Evolutionary conservation across 352 stramenopile species (phyloP), one percentile per base, ranked within the genome.

Genomic region (Thalassiosira delicatula): DNA sequence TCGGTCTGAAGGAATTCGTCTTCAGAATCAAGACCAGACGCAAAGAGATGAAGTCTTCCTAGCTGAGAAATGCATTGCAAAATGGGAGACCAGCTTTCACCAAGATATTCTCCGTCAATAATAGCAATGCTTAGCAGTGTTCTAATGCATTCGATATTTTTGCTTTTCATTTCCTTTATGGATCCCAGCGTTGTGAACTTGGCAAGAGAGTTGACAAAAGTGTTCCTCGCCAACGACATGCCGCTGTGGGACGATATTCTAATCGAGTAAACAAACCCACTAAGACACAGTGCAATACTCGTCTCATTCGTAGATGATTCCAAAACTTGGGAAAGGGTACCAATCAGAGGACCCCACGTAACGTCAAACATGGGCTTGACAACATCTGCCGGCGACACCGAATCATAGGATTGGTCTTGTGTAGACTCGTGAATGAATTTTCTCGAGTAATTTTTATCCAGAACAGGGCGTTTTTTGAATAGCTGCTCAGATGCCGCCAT

Each of bases 291-390:
- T 61, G 96, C 90, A 59, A 99, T 97, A 46, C 94, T 96, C 7
- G 95, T 93, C 19, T 95, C 90, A 29, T 98, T 95, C 19, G 98
- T 95, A 1, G 93, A 96, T 62, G 91, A 96, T 88, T 99, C 96
- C 29, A 99, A 95, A 30, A 98, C 97, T 79, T 99, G 96, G 1
- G 96, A 98, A 65, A 98, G 97, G 49, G 95, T 96, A 49, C 96
- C 97, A 56, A 99, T 92, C 30, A 99, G 88, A 46, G 97, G 96
- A 30, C 97, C 97, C 97, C 97, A 99, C 0, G 98, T 95, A 0
- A 98, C 98, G 88, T 99, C 96, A 81, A 99, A 99, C 97, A 99
- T 99, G 3, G 97, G 96, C 29, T 91, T 94, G 1, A 96, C 91
- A 53, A 92, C 88, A 75, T 93, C 89, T 32, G 79, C 71, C 42